Percentiles rank a stretch among this genome's conserved stretches.
These are phyloP conservation scores for Alternaria sp. DNA, from an alignment of 2,329 filamentous ascomycete genomes.

Conservation along the genomic window DNA sequence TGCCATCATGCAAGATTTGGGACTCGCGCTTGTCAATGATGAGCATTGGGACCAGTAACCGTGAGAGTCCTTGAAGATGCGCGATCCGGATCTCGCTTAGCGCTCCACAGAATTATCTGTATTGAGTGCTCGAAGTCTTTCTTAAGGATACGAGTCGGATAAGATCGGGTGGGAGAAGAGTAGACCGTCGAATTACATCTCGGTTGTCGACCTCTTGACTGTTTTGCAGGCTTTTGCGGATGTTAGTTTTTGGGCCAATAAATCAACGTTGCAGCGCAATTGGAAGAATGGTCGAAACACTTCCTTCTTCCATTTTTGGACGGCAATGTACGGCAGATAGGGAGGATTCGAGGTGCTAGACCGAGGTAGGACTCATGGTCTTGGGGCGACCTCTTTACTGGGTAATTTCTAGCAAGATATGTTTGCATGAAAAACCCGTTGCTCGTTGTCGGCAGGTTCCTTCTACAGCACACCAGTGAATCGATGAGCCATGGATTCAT, in stretches of 20 bases:
- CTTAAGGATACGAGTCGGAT: too few species aligned
- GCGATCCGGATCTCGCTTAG: accelerated
- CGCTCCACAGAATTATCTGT: too few species aligned
- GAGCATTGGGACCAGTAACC: not conserved
- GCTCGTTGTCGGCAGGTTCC: not conserved
- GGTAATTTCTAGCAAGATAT: too few species aligned
- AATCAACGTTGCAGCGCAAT: not conserved
- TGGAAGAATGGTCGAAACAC: accelerated
- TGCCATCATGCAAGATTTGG: not conserved
- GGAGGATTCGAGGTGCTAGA: not conserved
- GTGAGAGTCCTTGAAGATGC: not conserved
- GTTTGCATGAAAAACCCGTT: accelerated
- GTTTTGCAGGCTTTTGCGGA: too few species aligned
- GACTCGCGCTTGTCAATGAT: not conserved
- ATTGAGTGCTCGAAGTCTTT: too few species aligned
- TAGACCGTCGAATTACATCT: too few species aligned
- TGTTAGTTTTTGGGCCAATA: not conserved
- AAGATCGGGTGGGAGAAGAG: too few species aligned
- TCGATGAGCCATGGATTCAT: too few species aligned
- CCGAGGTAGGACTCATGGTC: not conserved
- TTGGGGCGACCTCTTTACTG: too few species aligned
- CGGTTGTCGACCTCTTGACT: too few species aligned
- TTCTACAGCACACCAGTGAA: not conserved
- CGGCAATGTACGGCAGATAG: not conserved
- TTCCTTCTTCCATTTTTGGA: not conserved